phyloP scores from a whole-genome alignment of 331 rosid species.

The Saraca asoca region DNA sequence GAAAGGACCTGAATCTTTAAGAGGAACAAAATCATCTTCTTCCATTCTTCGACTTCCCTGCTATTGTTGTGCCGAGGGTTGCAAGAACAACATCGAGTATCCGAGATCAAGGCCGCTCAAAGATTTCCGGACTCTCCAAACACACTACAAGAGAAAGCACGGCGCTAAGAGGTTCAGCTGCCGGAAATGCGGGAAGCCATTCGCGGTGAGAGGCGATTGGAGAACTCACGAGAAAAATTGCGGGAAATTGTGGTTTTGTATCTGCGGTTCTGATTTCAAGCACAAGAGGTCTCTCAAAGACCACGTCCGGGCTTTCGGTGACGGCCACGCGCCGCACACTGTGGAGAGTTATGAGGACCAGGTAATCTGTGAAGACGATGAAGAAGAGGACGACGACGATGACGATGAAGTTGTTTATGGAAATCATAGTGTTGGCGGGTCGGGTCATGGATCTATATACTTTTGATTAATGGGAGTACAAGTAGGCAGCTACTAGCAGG shows the following conservation, averaged over 20 bases:
- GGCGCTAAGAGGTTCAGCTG: conserved; percentile 87
- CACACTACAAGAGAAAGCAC: conserved; percentile 91
- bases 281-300: conserved; percentile 94
- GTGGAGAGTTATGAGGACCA: conserved; percentile 63
- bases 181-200: conserved; percentile 80
- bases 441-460: too few species aligned
- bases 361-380: conserved; percentile 36
- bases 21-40: conserved; percentile 76
- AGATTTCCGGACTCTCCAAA: conserved; percentile 87
- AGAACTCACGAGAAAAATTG: conserved; percentile 97
- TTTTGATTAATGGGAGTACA: too few species aligned
- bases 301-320: conserved; percentile 82
- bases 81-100: conserved; percentile 79
- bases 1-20: too few species aligned
- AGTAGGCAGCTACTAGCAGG: too few species aligned
- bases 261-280: conserved; percentile 90
- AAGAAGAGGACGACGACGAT: conserved; percentile 46
- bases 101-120: conserved; percentile 86
- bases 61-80: conserved; percentile 92
- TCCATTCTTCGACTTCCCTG: conserved; percentile 85
- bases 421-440: too few species aligned
- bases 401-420: conserved; percentile 33
- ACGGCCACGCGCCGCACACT: conserved; percentile 76
- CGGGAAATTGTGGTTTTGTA: conserved; percentile 93
- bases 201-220: conserved; percentile 94